These are phyloP conservation scores for Agrocybe praecox DNA, from an alignment of 768 basidiomycete genomes.

Conservation along the genomic window DNA sequence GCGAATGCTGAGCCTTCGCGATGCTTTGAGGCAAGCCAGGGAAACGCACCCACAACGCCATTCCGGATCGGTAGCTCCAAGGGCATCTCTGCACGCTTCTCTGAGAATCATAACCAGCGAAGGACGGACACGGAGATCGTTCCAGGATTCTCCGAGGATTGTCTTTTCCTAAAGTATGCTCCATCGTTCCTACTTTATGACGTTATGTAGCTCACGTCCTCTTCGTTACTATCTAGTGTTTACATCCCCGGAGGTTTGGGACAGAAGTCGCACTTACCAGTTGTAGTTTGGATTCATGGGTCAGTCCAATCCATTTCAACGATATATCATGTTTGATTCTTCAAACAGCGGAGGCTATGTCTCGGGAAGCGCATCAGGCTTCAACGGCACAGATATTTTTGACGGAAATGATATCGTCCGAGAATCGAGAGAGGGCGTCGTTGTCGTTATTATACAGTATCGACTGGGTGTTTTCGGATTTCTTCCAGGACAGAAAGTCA, in stretches of 20 bases:
- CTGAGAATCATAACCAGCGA: background rate
- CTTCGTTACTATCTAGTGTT: slow-evolving; percentile 27
- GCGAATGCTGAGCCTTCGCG: slow-evolving; percentile 32
- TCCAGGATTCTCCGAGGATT: slow-evolving; percentile 35
- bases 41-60: slow-evolving; percentile 32
- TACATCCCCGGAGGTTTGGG: slow-evolving; percentile 33
- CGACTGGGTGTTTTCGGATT: slow-evolving; percentile 49
- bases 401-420: slow-evolving; percentile 33
- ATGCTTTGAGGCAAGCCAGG: slow-evolving; percentile 33
- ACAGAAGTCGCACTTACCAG: slow-evolving; percentile 30
- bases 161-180: slow-evolving; percentile 40
- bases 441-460: slow-evolving; percentile 44
- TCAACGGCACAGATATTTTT: slow-evolving; percentile 21
- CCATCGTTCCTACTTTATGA: background rate
- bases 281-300: slow-evolving; percentile 49
- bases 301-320: slow-evolving; percentile 10
- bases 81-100: background rate
- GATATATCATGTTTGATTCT: background rate
- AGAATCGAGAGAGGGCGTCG: slow-evolving; percentile 33
- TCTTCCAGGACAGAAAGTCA: slow-evolving; percentile 42
- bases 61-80: slow-evolving; percentile 17
- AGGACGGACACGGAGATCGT: background rate
- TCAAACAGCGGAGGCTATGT: slow-evolving; percentile 34
- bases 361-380: slow-evolving; percentile 27
- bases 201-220: no score